Evolutionary conservation across 441 rosid genomes (phyloP).

Genomic region (Flueggea neowawraea): DNA sequence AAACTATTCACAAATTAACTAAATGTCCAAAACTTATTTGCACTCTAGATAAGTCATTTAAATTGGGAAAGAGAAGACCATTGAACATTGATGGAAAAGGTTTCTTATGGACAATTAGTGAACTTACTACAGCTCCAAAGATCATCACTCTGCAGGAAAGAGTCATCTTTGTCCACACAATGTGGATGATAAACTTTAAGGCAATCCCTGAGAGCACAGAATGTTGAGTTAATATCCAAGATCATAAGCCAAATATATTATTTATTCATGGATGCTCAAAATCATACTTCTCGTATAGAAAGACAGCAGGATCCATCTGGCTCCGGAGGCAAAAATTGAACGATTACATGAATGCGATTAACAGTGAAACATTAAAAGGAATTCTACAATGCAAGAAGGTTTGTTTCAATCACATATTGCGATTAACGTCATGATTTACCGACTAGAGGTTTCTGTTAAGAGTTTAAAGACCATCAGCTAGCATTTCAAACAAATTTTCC

Average conservation of each 20-base stretch:
- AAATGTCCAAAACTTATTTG: background rate
- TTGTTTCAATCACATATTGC: background rate
- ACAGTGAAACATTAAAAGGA: too few relatives aligned
- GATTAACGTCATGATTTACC: slow-evolving; percentile 37
- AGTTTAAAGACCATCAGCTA: slow-evolving; percentile 70
- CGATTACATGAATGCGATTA: too few relatives aligned
- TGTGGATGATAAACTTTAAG: slow-evolving; percentile 38
- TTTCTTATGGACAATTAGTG: background rate
- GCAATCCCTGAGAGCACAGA: slow-evolving; percentile 30
- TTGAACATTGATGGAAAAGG: background rate
- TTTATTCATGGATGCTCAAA: background rate
- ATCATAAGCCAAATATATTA: background rate
- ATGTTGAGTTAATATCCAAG: background rate
- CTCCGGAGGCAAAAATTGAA: too few relatives aligned
- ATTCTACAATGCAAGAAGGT: too few relatives aligned
- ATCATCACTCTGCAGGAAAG: slow-evolving; percentile 21
- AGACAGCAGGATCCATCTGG: too few relatives aligned
- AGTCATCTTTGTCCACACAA: slow-evolving; percentile 27
- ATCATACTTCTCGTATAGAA: too few relatives aligned
- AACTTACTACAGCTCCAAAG: slow-evolving; percentile 40
- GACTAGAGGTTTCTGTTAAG: slow-evolving; percentile 82
- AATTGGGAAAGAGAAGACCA: background rate
- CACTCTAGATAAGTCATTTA: too few relatives aligned
- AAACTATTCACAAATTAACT: background rate
- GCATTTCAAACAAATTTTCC: slow-evolving; percentile 63